These are phyloP conservation scores for Globomyces sp. DNA, from an alignment of 371 early-diverging fungal genomes.

Conservation along the genomic window DNA sequence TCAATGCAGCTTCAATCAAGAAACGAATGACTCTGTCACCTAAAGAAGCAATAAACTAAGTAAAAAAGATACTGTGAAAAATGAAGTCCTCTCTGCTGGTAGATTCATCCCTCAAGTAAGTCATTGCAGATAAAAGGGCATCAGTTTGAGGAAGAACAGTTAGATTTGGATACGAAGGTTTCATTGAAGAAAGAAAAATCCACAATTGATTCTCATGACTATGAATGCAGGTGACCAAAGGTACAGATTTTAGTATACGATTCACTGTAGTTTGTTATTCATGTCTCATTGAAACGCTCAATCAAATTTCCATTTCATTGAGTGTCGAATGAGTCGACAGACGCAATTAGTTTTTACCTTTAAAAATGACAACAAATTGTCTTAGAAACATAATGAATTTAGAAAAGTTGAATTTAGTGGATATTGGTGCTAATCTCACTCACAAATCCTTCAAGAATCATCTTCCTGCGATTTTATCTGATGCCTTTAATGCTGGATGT, in stretches of 20 bases:
- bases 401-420: background rate
- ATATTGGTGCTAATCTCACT: conserved; percentile 5
- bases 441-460: background rate
- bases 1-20: conserved; percentile 65
- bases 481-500: background rate
- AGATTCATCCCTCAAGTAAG: conserved; percentile 78
- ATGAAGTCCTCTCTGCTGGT: conserved; percentile 88
- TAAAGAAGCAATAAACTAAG: background rate
- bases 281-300: too few species aligned
- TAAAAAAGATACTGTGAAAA: conserved; percentile 54
- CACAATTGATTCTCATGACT: too few species aligned
- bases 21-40: conserved; percentile 88
- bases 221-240: too few species aligned
- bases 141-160: conserved; percentile 15
- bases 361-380: too few species aligned
- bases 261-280: too few species aligned
- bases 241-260: too few species aligned
- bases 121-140: conserved; percentile 30
- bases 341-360: too few species aligned
- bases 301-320: too few species aligned
- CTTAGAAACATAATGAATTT: too few species aligned
- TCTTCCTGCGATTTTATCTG: background rate
- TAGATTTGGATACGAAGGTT: conserved; percentile 3
- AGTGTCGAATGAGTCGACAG: too few species aligned
- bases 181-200: background rate